Conservation (phyloP, 139 green algal genomes). For the Chlorella sp. region DNA sequence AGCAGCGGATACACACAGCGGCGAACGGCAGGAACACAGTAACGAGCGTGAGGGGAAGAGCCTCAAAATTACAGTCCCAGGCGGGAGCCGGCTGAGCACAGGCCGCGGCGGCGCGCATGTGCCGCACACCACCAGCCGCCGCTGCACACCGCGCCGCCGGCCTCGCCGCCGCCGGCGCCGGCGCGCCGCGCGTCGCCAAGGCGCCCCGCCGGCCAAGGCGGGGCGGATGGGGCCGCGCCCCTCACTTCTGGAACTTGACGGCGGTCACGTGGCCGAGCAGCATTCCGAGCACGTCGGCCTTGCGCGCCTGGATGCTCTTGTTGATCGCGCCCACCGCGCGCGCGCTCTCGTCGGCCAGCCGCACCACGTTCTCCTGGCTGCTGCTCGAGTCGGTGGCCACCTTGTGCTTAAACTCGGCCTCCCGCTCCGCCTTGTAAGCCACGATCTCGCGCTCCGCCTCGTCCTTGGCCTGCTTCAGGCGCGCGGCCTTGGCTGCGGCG, state of each 20-base stretch:
- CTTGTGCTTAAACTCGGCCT: conserved; percentile 78
- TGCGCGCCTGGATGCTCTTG: conserved; percentile 39
- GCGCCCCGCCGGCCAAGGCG: no score
- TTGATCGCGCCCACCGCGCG: conserved; percentile 33
- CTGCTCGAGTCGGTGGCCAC: conserved; percentile 44
- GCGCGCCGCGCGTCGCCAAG: no score
- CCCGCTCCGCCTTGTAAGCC: conserved; percentile 72
- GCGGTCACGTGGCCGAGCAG: conserved; percentile 47
- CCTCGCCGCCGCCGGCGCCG: no score
- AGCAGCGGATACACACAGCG: no score
- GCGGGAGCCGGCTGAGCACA: no score
- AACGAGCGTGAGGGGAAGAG: no score
- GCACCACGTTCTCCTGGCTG: conserved; percentile 34
- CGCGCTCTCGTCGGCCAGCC: conserved; percentile 32
- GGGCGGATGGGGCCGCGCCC: no score
- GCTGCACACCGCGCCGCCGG: no score
- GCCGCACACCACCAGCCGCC: no score
- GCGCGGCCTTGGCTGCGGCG: conserved; percentile 73
- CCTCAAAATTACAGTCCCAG: no score
- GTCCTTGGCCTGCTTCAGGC: conserved; percentile 80
- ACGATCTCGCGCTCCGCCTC: conserved; percentile 85
- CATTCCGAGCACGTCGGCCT: conserved; percentile 44
- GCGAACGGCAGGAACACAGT: no score
- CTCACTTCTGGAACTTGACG: conserved; percentile 35
- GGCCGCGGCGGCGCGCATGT: no score